phyloP scores from a whole-genome alignment of 2,329 filamentous ascomycete genomes.

The Aureobasidium namibiae region DNA sequence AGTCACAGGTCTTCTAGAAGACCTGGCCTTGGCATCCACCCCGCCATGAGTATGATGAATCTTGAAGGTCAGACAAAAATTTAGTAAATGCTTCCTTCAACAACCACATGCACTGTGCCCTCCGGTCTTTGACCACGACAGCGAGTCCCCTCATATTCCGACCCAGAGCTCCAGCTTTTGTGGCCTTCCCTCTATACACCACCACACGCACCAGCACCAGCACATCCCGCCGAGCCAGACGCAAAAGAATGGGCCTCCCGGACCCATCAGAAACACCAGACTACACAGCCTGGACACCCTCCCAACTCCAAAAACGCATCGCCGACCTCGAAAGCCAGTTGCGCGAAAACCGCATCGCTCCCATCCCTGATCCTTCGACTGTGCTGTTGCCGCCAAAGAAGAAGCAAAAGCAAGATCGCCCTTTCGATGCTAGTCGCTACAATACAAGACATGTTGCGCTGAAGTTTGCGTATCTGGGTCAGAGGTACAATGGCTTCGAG shows the following conservation, averaged over 20 bases:
- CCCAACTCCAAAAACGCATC: conserved; percentile 61
- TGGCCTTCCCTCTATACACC: background rate
- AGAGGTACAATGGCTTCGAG: conserved; percentile 88
- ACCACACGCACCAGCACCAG: background rate
- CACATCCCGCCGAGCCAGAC: background rate
- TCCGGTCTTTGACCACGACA: background rate
- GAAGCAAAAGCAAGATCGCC: conserved; percentile 31
- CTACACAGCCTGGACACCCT: conserved; percentile 18
- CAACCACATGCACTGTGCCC: background rate
- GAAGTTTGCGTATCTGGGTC: conserved; percentile 89
- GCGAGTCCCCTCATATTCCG: background rate
- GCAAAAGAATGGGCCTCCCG: background rate
- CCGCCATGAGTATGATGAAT: background rate
- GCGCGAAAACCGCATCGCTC: conserved; percentile 23
- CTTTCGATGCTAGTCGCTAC: conserved; percentile 74
- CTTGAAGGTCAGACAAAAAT: background rate
- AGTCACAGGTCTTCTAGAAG: no score
- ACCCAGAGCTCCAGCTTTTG: background rate
- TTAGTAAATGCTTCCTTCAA: background rate
- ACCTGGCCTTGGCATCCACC: background rate
- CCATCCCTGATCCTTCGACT: background rate
- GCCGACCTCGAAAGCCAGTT: conserved; percentile 59
- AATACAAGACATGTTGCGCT: conserved; percentile 77
- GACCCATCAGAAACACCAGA: background rate
- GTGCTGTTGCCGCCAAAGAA: conserved; percentile 13